Percentiles rank a stretch among this genome's conserved stretches.
These are phyloP conservation scores for Saprolegnia parasitica DNA, from an alignment of 352 stramenopile genomes.

Conservation along the genomic window DNA sequence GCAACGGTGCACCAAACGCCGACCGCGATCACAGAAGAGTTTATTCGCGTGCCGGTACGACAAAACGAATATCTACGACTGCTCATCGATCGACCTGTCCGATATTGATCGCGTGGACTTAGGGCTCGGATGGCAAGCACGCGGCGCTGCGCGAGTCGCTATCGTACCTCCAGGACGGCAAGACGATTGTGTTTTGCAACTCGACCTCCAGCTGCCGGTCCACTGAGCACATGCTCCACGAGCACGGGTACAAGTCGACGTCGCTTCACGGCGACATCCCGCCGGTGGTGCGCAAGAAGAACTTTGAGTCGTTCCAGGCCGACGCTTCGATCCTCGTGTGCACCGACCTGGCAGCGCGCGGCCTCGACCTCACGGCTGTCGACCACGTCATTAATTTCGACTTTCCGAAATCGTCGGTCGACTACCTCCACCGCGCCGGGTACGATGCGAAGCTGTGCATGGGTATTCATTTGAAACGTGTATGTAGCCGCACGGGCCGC, in stretches of 20 bases:
- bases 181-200: slow-evolving; percentile 74
- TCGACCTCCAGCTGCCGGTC: slow-evolving; percentile 66
- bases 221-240: slow-evolving; percentile 77
- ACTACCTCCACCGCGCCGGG: slow-evolving; percentile 91
- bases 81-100: no score
- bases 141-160: slow-evolving; percentile 58
- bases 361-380: slow-evolving; percentile 87
- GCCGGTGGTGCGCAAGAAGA: slow-evolving; percentile 43
- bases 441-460: neutral
- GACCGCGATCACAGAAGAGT: slow-evolving; percentile 51
- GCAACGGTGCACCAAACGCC: slow-evolving; percentile 69
- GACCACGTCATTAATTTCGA: slow-evolving; percentile 92
- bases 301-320: slow-evolving; percentile 54
- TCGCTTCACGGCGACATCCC: slow-evolving; percentile 81
- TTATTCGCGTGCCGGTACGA: slow-evolving; percentile 48
- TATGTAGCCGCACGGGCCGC: slow-evolving; percentile 44
- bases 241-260: slow-evolving; percentile 56
- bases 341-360: slow-evolving; percentile 89
- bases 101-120: neutral
- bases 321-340: slow-evolving; percentile 82
- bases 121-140: slow-evolving; percentile 52
- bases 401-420: slow-evolving; percentile 88
- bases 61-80: no score
- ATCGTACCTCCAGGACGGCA: slow-evolving; percentile 39
- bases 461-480: neutral